Percentiles rank a stretch among this genome's conserved stretches.
These are phyloP conservation scores for Ascochyta fabae DNA, from an alignment of 2,329 filamentous ascomycete genomes.

Conservation along the genomic window DNA sequence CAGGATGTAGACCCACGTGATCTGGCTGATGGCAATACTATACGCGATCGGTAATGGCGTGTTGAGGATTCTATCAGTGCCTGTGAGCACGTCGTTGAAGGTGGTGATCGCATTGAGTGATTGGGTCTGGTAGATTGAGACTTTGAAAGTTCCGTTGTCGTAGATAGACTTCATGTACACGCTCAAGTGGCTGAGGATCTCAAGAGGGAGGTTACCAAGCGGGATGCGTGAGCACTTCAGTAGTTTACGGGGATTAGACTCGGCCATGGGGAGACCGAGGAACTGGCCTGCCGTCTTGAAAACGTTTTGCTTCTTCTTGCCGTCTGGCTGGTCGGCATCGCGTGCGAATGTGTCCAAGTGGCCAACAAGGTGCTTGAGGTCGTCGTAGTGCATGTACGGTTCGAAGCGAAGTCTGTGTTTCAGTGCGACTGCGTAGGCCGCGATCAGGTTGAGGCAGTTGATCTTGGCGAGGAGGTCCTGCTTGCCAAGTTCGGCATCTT, in stretches of 20 bases:
- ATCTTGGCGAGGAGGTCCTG: conserved; percentile 73
- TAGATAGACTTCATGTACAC: conserved; percentile 69
- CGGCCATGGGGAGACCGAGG: conserved; percentile 76
- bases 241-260: conserved; percentile 76
- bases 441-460: conserved; percentile 70
- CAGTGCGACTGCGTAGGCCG: conserved; percentile 76
- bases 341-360: conserved; percentile 78
- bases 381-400: conserved; percentile 76
- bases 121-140: conserved; percentile 65
- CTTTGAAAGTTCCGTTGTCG: conserved; percentile 60
- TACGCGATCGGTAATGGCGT: conserved; percentile 86
- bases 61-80: conserved; percentile 77
- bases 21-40: conserved; percentile 81
- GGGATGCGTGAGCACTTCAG: conserved; percentile 74
- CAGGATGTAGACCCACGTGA: conserved; percentile 83
- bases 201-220: conserved; percentile 79
- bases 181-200: conserved; percentile 75
- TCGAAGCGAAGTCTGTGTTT: conserved; percentile 89
- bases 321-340: conserved; percentile 46
- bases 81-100: conserved; percentile 74
- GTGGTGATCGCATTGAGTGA: conserved; percentile 65
- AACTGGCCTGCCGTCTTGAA: conserved; percentile 72
- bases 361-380: conserved; percentile 71
- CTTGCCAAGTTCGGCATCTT: conserved; percentile 60
- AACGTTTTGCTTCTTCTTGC: conserved; percentile 37